Evolutionary conservation across 495 filamentous ascomycete genomes (phyloP).

Genomic region (Cryomyces minteri): DNA sequence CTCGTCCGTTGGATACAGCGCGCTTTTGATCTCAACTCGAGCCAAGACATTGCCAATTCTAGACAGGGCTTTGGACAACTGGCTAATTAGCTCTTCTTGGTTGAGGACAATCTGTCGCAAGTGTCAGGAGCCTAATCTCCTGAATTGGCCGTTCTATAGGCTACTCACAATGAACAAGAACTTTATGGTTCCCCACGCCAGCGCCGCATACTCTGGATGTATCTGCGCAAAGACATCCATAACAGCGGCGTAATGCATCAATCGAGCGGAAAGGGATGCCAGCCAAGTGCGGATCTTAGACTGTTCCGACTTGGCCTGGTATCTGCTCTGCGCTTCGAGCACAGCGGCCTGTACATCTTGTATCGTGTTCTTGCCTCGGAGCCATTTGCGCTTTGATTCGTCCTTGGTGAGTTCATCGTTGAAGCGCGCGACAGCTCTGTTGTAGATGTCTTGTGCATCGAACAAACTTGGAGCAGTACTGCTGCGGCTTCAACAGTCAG

Average conservation of each 20-base stretch:
- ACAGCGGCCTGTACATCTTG: neutral
- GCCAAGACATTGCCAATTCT: slow-evolving; percentile 19
- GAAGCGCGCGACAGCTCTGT: neutral
- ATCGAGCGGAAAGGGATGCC: neutral
- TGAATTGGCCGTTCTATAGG: slow-evolving; percentile 1
- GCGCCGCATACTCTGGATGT: neutral
- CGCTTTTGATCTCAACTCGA: slow-evolving; percentile 10
- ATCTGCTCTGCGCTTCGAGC: neutral
- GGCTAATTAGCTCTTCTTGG: slow-evolving; percentile 11
- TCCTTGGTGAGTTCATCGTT: neutral
- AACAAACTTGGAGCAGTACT: too few relatives aligned
- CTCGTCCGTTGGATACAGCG: slow-evolving; percentile 18
- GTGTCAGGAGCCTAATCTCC: neutral
- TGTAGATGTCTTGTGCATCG: too few relatives aligned
- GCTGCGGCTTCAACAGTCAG: too few relatives aligned
- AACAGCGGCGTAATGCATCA: neutral
- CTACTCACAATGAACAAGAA: neutral
- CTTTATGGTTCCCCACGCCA: slow-evolving; percentile 1
- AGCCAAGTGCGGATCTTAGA: neutral
- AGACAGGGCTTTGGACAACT: slow-evolving; percentile 13
- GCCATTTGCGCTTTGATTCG: neutral
- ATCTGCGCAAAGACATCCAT: neutral
- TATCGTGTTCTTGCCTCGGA: neutral
- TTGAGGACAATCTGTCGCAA: slow-evolving; percentile 7
- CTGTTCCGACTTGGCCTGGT: neutral